Evolutionary conservation across 129 eudicot genomes (phyloP).

Genomic region (Artemisia annua): DNA sequence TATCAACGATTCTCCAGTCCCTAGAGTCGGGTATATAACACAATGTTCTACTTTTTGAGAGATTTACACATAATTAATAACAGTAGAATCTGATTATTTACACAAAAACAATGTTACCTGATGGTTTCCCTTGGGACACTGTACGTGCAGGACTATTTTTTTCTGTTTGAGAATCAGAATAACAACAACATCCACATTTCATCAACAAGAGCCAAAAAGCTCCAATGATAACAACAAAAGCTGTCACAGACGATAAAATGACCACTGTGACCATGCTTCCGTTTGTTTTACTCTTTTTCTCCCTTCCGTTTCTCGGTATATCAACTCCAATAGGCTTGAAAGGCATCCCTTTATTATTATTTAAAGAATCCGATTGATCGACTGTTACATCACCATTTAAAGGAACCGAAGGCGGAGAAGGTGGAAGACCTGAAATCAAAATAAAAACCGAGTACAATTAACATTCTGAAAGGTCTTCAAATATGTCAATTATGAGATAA

Average conservation of each 20-base stretch:
- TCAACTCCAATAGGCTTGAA: constrained; percentile 82
- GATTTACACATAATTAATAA: no score
- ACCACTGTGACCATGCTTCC: constrained; percentile 55
- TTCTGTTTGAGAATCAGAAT: constrained; percentile 23
- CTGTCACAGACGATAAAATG: constrained; percentile 67
- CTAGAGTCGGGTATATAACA: not conserved
- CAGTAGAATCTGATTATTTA: not conserved
- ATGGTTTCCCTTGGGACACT: constrained; percentile 50
- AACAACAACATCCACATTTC: constrained; percentile 50
- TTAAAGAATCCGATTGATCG: constrained; percentile 49
- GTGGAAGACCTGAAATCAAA: constrained; percentile 71
- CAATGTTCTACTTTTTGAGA: not conserved
- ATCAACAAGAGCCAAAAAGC: constrained; percentile 60
- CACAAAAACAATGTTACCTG: constrained; percentile 43
- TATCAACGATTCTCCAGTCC: no score
- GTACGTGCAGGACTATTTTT: constrained; percentile 32
- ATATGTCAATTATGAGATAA: constrained; percentile 6
- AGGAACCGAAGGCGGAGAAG: constrained; percentile 79
- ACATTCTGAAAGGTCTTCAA: not conserved
- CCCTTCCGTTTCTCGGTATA: constrained; percentile 40
- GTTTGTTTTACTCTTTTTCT: constrained; percentile 33
- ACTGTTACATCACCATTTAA: constrained; percentile 44
- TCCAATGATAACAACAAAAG: constrained; percentile 57
- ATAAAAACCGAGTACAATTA: constrained; percentile 7
- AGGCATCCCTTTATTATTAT: constrained; percentile 46